Evolutionary conservation across 1,139 yeast species (phyloP), one percentile per base, ranked within the genome.

Genomic region (Pichia sp.): DNA sequence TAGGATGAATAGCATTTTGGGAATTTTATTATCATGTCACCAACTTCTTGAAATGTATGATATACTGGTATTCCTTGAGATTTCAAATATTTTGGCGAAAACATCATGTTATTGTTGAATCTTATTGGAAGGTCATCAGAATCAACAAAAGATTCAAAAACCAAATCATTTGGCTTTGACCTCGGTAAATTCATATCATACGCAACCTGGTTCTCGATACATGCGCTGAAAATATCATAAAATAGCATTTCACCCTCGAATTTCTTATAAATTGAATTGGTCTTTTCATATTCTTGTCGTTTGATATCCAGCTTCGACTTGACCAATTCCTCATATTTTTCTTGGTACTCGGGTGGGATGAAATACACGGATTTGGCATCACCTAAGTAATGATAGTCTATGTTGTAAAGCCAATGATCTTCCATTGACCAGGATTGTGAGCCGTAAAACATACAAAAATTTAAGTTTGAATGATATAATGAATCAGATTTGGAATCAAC

Each of bases 351-450:
- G n/a, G 85, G 87, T 0, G 92, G 82, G 26, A 88, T 74, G 39
- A 87, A 78, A 55, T 82, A 85, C 95, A 95, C 85, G n/a, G 81
- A 66, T 56, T 79, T 81, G 29, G 74, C 65, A 4, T 81, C 81
- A 7, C 95, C 95, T 44, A 75, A 62, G 53, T 83, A 85, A 50
- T 79, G 85, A 55, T 75, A 85, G 57, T 81, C 82, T 29, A 78
- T 68, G 8, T 75, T 66, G 49, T 83, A 84, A 1, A 88, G 67
- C 59, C 79, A 81, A 54, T 83, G 92, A 54, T 86, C 95, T 56
- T 84, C 94, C 44, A 76, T 67, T 44, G 70, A 72, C 95, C 95
- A 88, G 53, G 82, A 76, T 49, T 79, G 78, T 2, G 83, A 70
- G 39, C 88, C 75, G 55, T 80, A 82, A 27, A 83, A 67, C 85